Base-by-base conservation (phyloP, 1,284 basidiomycete species). In the Cystobasidiaceae sp. region DNA sequence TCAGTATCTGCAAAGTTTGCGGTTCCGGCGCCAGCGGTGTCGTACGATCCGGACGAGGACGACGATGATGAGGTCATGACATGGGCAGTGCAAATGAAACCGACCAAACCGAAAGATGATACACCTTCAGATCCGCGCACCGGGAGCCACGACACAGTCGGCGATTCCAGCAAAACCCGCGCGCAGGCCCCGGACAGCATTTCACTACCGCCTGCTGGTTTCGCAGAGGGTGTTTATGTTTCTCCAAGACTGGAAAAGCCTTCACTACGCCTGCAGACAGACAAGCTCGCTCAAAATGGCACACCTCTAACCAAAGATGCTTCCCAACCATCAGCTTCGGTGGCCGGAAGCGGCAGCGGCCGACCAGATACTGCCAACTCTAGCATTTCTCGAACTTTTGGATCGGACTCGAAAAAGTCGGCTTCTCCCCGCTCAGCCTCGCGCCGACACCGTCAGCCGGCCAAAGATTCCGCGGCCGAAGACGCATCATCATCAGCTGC, bases 401-500 rank as follows among this genome's bases (percentile, higher is more conserved):
- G n/a, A n/a, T n/a, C n/a, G n/a, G n/a, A n/a, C n/a, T n/a, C n/a
- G 25, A 52, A 62, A 41, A 32, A 37, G 84, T 81, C 67, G 88
- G 86, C 70, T 76, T 85, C 55, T 88, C 88, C 17, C 86, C 87
- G 23, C 75, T 82, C 9, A 85, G 84, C 72, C 86, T 87, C 71
- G 82, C 82, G 30, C 77, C 80, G 32, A 79, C 76, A 11, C 75
- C 79, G 56, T 17, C 61, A 51, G 23, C 21, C 45, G 21, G 57
- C 54, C 56, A 55, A 39, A 23, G 45, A 51, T 41, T 19, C 54
- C 1, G 27, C 34, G 21, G 21, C 43, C 17, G 45, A 50, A 28
- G 46, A 60, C 28, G 30, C 30, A 25, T 21, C 33, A 9, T 21
- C 48, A 0, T 49, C 60, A 21, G 30, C 33, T 55, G 15, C 51